Conservation (phyloP, 495 filamentous ascomycete genomes). For the Chlorociboria aeruginascens region DNA sequence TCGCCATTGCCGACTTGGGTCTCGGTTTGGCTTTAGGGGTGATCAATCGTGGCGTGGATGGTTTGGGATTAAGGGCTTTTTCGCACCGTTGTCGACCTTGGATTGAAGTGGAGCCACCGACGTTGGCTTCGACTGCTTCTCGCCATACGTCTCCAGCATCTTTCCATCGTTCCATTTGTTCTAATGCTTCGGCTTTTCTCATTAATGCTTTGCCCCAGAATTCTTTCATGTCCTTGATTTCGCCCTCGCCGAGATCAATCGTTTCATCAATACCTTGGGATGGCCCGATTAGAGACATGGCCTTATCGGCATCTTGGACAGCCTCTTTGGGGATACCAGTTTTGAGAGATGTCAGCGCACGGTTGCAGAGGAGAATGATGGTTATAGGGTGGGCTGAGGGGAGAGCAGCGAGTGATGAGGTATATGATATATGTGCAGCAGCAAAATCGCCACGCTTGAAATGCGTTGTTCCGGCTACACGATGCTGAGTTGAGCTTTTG, state of each 20-base stretch:
- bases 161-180: conserved; percentile 87
- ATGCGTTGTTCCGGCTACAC: conserved; percentile 66
- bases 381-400: conserved; percentile 74
- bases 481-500: conserved; percentile 58
- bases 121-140: conserved; percentile 66
- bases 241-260: conserved; percentile 44
- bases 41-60: background rate
- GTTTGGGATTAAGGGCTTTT: conserved; percentile 57
- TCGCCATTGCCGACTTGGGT: conserved; percentile 35
- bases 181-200: conserved; percentile 89
- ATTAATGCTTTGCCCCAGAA: conserved; percentile 87
- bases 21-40: conserved; percentile 24
- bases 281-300: conserved; percentile 69
- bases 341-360: conserved; percentile 77
- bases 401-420: conserved; percentile 57
- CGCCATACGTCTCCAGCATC: conserved; percentile 77
- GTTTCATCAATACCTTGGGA: conserved; percentile 65
- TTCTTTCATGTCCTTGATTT: conserved; percentile 64
- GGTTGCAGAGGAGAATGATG: conserved; percentile 83
- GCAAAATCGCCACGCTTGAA: conserved; percentile 94
- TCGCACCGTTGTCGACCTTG: conserved; percentile 87
- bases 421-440: conserved; percentile 71
- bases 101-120: conserved; percentile 71
- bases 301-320: conserved; percentile 69
- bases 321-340: conserved; percentile 80